phyloP scores from a whole-genome alignment of 2,329 filamentous ascomycete species.

The Ceratocystis lukuohia region DNA sequence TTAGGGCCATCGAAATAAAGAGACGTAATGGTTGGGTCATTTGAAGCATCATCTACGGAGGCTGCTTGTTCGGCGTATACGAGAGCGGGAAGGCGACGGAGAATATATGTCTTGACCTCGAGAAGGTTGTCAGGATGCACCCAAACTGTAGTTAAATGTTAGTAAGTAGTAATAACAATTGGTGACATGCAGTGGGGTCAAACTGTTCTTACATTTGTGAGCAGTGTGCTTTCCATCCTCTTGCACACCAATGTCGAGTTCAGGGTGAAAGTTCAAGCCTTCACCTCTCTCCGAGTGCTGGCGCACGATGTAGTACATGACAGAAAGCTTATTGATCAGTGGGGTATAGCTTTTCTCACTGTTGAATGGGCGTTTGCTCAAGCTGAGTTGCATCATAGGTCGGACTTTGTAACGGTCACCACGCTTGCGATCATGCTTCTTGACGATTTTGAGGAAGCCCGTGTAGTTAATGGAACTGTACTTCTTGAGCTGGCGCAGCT shows the following conservation, averaged over 20 bases:
- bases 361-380: constrained; percentile 86
- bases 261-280: constrained; percentile 26
- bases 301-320: constrained; percentile 90
- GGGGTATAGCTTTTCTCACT: constrained; percentile 81
- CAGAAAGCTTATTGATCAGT: constrained; percentile 75
- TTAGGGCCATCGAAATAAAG: constrained; percentile 86
- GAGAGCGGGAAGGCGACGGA: constrained; percentile 78
- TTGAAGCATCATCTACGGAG: constrained; percentile 64
- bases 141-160: constrained; percentile 51
- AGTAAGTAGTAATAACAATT: constrained; percentile 22
- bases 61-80: constrained; percentile 83
- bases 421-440: constrained; percentile 95
- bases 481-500: constrained; percentile 85
- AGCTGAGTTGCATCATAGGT: constrained; percentile 77
- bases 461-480: constrained; percentile 97
- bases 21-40: constrained; percentile 85
- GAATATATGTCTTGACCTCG: constrained; percentile 91
- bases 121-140: constrained; percentile 89
- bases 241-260: constrained; percentile 33
- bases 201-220: constrained; percentile 58
- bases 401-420: constrained; percentile 76
- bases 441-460: constrained; percentile 92
- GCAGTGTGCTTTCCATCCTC: constrained; percentile 51
- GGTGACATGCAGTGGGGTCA: not conserved
- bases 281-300: constrained; percentile 58